Evolutionary conservation across 371 early-diverging fungal species (phyloP).

Genomic region (Mucor circinelloides): DNA sequence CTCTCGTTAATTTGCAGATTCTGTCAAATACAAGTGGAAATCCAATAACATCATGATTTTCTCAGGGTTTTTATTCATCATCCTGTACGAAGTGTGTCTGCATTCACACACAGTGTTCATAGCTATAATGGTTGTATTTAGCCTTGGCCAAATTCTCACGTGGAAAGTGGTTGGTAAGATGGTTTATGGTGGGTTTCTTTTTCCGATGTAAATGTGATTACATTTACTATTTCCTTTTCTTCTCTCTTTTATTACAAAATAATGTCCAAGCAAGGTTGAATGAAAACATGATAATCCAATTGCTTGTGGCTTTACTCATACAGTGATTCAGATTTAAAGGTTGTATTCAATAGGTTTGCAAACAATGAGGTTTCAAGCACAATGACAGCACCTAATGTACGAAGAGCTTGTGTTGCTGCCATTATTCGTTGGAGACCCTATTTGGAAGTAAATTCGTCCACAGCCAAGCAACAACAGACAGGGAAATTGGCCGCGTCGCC

Average conservation of each 20-base stretch:
- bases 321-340: background rate
- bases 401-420: slow-evolving; percentile 21
- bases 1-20: too few species aligned
- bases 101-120: background rate
- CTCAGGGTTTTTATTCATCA: background rate
- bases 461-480: background rate
- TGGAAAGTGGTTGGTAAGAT: background rate
- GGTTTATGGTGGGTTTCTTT: background rate
- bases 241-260: background rate
- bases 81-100: background rate
- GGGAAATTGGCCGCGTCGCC: background rate
- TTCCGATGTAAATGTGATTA: background rate
- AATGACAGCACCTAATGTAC: background rate
- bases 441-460: background rate
- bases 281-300: background rate
- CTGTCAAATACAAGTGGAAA: background rate
- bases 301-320: background rate
- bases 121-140: background rate
- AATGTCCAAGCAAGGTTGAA: slow-evolving; percentile 10
- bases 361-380: background rate
- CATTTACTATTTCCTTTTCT: background rate
- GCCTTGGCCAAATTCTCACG: background rate
- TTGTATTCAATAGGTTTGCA: background rate
- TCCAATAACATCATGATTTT: background rate
- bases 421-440: slow-evolving; percentile 24